Percentiles rank a stretch among this genome's conserved stretches.
Conservation (phyloP, 192 early-diverging fungal genomes). For the Diversispora epigaea region DNA sequence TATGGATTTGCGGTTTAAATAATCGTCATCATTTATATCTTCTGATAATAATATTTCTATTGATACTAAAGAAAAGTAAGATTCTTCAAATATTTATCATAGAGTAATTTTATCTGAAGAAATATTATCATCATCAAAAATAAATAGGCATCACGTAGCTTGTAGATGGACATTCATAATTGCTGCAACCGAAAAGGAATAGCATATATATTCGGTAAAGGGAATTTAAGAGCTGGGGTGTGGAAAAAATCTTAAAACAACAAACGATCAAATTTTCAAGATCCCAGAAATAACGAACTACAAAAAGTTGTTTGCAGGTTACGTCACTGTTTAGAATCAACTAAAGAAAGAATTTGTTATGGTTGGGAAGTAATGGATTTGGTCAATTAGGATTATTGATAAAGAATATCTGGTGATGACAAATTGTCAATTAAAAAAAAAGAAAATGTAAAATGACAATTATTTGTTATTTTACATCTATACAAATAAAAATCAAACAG, state of each 20-base stretch:
- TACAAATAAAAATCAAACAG: slow-evolving; percentile 15
- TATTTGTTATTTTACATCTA: slow-evolving; percentile 35
- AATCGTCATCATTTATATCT: slow-evolving; percentile 34
- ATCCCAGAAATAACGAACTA: slow-evolving; percentile 36
- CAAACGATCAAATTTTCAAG: slow-evolving; percentile 28
- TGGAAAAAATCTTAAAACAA: slow-evolving; percentile 34
- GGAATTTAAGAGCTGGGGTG: slow-evolving; percentile 53
- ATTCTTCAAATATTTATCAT: neutral
- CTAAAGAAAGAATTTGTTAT: slow-evolving; percentile 39
- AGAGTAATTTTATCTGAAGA: neutral
- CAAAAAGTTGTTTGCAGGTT: slow-evolving; percentile 60
- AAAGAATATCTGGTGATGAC: neutral
- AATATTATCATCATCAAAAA: neutral
- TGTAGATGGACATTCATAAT: slow-evolving; percentile 69
- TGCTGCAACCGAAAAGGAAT: slow-evolving; percentile 40
- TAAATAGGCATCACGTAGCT: slow-evolving; percentile 38
- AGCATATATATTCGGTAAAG: slow-evolving; percentile 58
- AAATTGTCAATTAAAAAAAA: slow-evolving; percentile 29
- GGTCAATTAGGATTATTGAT: slow-evolving; percentile 52
- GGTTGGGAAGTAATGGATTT: slow-evolving; percentile 57
- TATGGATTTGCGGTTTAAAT: slow-evolving; percentile 55
- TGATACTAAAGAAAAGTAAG: slow-evolving; percentile 14
- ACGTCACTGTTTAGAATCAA: slow-evolving; percentile 61
- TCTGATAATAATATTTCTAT: slow-evolving; percentile 3
- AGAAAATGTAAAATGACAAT: slow-evolving; percentile 32